Conservation (phyloP, 495 filamentous ascomycete species). For the Annulohypoxylon moriforme region DNA sequence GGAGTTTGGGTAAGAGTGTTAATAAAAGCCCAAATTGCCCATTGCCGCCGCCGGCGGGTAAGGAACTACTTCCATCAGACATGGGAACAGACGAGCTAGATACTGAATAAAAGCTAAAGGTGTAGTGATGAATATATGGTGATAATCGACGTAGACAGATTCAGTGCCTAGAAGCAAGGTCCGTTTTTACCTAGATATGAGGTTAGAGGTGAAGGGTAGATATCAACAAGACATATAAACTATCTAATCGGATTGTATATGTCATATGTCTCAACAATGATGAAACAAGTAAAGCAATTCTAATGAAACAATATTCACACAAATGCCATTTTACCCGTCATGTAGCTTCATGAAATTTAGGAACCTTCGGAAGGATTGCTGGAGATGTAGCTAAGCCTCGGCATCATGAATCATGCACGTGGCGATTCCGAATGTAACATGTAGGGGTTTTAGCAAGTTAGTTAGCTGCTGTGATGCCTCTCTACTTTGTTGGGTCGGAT, state of each 20-base stretch:
- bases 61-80: slow-evolving; percentile 9
- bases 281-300: background rate
- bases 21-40: slow-evolving; percentile 53
- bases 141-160: background rate
- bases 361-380: background rate
- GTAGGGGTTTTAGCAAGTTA: background rate
- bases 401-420: slow-evolving; percentile 1
- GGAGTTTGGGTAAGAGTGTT: slow-evolving; percentile 67
- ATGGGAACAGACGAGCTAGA: background rate
- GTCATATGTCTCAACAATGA: background rate
- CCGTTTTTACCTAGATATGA: background rate
- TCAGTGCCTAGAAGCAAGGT: background rate
- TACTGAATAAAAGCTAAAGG: background rate
- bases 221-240: background rate
- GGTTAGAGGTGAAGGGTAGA: background rate
- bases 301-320: background rate
- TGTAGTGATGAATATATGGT: background rate
- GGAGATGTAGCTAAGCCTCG: background rate
- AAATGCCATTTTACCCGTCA: background rate
- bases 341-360: background rate
- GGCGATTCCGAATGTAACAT: background rate
- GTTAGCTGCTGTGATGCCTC: background rate
- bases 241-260: background rate
- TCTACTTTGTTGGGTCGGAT: background rate
- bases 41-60: background rate